These are phyloP conservation scores for Protomyces inouyei DNA, from an alignment of 1,139 yeast genomes.

Conservation along the genomic window DNA sequence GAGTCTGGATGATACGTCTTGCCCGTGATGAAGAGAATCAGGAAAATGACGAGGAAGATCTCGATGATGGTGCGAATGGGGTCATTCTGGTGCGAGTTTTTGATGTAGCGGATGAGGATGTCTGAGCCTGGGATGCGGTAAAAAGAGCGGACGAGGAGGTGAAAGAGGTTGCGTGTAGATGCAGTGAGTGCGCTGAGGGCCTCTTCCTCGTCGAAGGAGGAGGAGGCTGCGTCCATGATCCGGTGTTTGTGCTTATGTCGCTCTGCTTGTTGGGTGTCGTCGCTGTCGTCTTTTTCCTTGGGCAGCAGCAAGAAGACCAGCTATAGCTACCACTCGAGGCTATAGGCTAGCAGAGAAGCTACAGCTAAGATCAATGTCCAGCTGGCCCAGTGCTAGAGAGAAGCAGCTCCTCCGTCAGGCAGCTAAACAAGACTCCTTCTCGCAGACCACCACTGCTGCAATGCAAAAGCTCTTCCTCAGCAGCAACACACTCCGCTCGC, in stretches of 20 bases:
- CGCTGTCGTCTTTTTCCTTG: no score
- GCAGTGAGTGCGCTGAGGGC: constrained; percentile 14
- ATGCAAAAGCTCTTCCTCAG: neutral
- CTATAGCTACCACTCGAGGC: no score
- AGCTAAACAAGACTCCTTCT: neutral
- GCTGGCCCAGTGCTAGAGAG: neutral
- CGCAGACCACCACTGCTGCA: neutral
- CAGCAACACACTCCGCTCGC: neutral
- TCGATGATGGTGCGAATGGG: constrained; percentile 87
- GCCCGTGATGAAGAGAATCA: constrained; percentile 74
- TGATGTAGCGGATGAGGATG: constrained; percentile 67
- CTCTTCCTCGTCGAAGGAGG: constrained; percentile 14
- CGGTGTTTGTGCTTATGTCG: no score
- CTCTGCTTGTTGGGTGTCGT: no score
- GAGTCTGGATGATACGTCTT: constrained; percentile 74
- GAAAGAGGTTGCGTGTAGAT: constrained; percentile 19
- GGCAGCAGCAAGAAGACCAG: no score
- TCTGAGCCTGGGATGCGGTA: constrained; percentile 69
- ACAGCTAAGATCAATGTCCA: no score
- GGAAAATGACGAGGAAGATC: constrained; percentile 71
- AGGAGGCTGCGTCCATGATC: no score
- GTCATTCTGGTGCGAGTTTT: constrained; percentile 87
- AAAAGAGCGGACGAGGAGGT: constrained; percentile 7
- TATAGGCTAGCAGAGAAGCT: no score
- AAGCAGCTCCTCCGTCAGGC: neutral